Percentiles rank a stretch among this genome's conserved stretches.
Conservation (phyloP, 2,329 filamentous ascomycete species). For the Colletotrichum costaricense region DNA sequence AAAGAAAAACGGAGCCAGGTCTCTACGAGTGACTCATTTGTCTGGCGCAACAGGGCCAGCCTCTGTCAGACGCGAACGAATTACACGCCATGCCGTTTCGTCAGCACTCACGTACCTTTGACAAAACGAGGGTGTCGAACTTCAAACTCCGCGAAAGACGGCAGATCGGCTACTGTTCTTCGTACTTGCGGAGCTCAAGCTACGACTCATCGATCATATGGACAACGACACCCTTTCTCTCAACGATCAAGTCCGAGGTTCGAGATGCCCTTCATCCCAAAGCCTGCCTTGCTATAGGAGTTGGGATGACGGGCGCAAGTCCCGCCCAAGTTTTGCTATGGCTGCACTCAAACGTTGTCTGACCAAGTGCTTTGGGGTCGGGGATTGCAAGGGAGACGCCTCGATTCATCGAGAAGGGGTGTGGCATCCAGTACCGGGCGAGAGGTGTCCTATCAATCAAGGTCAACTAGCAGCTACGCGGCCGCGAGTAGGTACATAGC, state of each 20-base stretch:
- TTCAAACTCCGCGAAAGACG: background rate
- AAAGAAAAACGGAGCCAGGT: background rate
- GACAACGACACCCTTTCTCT: slow-evolving; percentile 6
- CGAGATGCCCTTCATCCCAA: background rate
- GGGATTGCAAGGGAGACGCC: slow-evolving; percentile 3
- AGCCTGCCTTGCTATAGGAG: background rate
- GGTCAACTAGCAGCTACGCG: background rate
- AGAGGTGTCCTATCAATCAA: background rate
- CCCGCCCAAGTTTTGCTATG: background rate
- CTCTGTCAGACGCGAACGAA: background rate
- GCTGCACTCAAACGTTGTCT: background rate
- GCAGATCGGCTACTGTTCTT: background rate
- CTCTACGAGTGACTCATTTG: slow-evolving; percentile 21
- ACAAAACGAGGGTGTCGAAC: background rate
- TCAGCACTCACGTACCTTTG: slow-evolving; percentile 29
- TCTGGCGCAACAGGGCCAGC: slow-evolving; percentile 4
- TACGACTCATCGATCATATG: slow-evolving; percentile 29
- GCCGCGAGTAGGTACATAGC: slow-evolving; percentile 1
- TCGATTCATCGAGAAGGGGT: background rate
- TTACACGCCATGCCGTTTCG: slow-evolving; percentile 32
- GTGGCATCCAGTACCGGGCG: background rate
- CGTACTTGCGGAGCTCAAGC: background rate
- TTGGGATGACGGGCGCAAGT: background rate
- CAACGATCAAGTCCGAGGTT: background rate
- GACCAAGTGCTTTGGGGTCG: background rate